Base-by-base conservation (phyloP, 2,329 filamentous ascomycete genomes). In the Colletotrichum eremochloae region DNA sequence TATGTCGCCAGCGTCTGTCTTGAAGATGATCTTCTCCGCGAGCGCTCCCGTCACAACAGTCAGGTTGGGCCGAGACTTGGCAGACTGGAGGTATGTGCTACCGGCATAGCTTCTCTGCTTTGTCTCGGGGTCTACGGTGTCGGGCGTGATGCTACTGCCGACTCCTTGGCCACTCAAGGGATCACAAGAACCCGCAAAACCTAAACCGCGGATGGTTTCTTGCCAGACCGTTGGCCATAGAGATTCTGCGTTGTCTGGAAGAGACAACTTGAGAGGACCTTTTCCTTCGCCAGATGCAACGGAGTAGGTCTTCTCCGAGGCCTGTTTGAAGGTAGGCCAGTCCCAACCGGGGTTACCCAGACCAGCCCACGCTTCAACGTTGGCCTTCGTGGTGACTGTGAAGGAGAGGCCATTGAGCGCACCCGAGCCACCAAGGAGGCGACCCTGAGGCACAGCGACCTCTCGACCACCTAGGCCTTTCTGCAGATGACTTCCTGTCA, bases 341-440 rank as follows among this genome's bases (percentile, higher is more conserved):
- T 75, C 63, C 78, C 79, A 80, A 6, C 76, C 77, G 1, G 67
- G 68, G 58, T 80, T 80, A 5, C 78, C 78, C 2, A 80, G 73
- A 29, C 72, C 68, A 14, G 63, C 75, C 79, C 77, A 80, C 1
- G 75, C 75, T 52, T 79, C 77, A 31, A 80, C 68, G 38, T 73
- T 75, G 24, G 71, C 67, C 31, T 74, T 71, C 2, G 77, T 73
- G 5, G 75, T 75, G 8, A 75, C 61, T 5, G 73, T 74, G 42
- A 79, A 79, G 50, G 74, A 68, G 18, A 75, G 74, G 52, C 75
- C 75, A 57, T 81, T 80, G 62, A 81, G 67, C 3, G 76, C 78
- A 56, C 78, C 79, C 1, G 76, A 78, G n/a, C 78, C 78, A 7
- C 78, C 78, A 0, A 78, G 74, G 5, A 74, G 42, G 11, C 71